Conservation (phyloP, 768 basidiomycete species). For the Hericium erinaceus region DNA sequence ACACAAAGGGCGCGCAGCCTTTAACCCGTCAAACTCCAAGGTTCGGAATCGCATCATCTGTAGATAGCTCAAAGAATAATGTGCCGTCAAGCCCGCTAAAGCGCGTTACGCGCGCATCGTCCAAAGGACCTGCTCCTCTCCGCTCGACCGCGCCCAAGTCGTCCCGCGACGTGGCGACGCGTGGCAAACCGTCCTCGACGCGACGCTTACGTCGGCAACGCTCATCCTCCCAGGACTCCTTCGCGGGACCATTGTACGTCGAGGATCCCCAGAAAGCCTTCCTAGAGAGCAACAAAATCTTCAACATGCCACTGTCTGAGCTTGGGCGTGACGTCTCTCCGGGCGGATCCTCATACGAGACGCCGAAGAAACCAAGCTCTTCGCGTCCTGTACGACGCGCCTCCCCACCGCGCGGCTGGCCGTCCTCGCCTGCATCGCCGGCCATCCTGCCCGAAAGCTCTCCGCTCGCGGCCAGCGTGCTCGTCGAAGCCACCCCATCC, state of each 20-base stretch:
- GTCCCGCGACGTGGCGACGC: neutral
- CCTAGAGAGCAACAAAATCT: constrained; percentile 38
- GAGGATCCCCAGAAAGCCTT: constrained; percentile 38
- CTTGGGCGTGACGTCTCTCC: constrained; percentile 29
- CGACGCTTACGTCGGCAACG: constrained; percentile 18
- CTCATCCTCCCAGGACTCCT: constrained; percentile 54
- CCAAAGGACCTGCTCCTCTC: neutral
- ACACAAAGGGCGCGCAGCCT: neutral
- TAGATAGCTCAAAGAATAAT: neutral
- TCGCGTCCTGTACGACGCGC: neutral
- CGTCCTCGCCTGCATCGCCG: neutral
- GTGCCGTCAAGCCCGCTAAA: neutral
- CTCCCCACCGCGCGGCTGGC: neutral
- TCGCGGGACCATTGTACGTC: constrained; percentile 38
- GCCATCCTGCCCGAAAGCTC: neutral
- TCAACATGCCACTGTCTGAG: constrained; percentile 50
- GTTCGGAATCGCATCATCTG: neutral
- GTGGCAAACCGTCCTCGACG: constrained; percentile 17
- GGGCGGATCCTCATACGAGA: constrained; percentile 2
- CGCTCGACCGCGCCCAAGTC: neutral
- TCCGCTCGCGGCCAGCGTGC: constrained; percentile 17
- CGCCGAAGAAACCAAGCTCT: neutral
- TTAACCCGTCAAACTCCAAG: neutral
- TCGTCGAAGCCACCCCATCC: constrained; percentile 49
- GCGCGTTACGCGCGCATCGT: neutral